These are phyloP conservation scores for Colletotrichum filicis DNA, from an alignment of 2,329 filamentous ascomycete genomes.

Conservation along the genomic window DNA sequence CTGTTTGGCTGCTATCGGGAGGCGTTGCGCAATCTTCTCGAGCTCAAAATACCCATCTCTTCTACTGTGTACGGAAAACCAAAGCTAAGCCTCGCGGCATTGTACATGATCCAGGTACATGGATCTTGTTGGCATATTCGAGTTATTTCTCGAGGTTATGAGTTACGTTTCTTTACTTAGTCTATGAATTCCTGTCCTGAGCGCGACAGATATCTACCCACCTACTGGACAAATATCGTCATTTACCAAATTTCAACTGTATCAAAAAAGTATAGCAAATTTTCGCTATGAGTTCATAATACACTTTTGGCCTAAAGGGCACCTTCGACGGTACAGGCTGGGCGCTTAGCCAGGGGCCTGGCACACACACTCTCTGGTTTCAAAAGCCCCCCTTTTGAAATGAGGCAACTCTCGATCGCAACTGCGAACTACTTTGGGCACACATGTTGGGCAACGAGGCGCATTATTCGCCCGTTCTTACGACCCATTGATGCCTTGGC, in stretches of 20 bases:
- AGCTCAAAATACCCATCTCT: slow-evolving; percentile 24
- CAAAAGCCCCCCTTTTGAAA: neutral
- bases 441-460: neutral
- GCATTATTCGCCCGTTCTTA: neutral
- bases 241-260: neutral
- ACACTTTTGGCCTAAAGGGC: neutral
- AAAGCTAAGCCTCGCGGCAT: slow-evolving; percentile 25
- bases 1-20: neutral
- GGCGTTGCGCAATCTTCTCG: slow-evolving; percentile 1
- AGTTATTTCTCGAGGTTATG: slow-evolving; percentile 6
- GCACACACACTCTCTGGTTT: neutral
- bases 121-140: slow-evolving; percentile 5
- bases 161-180: slow-evolving; percentile 5
- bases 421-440: slow-evolving; percentile 1
- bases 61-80: slow-evolving; percentile 3
- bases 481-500: neutral
- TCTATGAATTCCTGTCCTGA: neutral
- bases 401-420: neutral
- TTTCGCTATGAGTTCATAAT: neutral
- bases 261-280: slow-evolving; percentile 1
- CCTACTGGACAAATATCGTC: neutral
- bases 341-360: neutral
- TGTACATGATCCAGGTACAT: neutral
- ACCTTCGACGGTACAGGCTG: neutral
- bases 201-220: neutral